Evolutionary conservation across 2,329 filamentous ascomycete species (phyloP), one percentile per base, ranked within the genome.

Genomic region (Claviceps sp.): DNA sequence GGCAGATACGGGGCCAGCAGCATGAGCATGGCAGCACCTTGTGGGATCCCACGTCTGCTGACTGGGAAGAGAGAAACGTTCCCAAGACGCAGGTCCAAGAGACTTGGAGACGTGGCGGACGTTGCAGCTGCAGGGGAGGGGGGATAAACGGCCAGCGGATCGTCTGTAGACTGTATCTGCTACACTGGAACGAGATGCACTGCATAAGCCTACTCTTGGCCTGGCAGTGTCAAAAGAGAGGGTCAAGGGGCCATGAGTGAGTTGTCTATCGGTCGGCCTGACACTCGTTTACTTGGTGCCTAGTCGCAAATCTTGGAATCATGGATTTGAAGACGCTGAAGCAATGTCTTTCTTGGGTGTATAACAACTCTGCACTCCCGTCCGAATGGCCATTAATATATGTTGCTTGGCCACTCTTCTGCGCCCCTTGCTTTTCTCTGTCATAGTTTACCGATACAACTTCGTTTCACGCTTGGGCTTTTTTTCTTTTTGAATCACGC

Each of bases 401-500:
- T 22, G 14, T 30, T 24, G 11, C 41, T 30, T 37, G 26, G 34
- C 43, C 20, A 2, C 22, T 37, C 41, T 41, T 46, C 47, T 24
- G 34, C 41, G 30, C 24, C 26, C 37, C 8, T 34, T 40, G 3
- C 2, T 8, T 42, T 47, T 42, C 18, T 20, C 14, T 16, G 7
- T 44, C 42, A n/a, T 34, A 16, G 20, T 42, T 20, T 42, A 8
- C 40, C 16, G n/a, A 11, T 9, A 11, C 40, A 26, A 26, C 20
- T 26, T 11, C 46, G 30, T 48, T 5, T 30, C 22, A 24, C 13
- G 5, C 37, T 37, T 24, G 37, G 42, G 24, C 44, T 4, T 22
- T 40, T 40, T 16, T 47, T 24, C 50, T 51, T 30, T 24, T 47
- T 51, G 50, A 51, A 47, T 51, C 50, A 51, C 43, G 9, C 20